Evolutionary conservation across 2,329 filamentous ascomycete genomes (phyloP), one percentile per base, ranked within the genome.

Genomic region (Colletotrichum musicola): DNA sequence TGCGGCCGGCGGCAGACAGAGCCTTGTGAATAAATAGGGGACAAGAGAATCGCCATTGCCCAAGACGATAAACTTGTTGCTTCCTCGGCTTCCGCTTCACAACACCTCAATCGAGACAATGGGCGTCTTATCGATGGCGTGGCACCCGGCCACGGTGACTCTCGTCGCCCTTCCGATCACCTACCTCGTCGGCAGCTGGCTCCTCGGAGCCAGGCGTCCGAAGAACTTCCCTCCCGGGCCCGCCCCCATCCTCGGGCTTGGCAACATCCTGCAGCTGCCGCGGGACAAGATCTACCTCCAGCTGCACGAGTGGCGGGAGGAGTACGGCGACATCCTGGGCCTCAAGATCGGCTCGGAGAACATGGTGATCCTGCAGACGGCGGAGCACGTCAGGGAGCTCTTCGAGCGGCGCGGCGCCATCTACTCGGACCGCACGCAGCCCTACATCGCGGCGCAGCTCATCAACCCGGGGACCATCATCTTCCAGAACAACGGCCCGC

Each of bases 381-480:
- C 74, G 0, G 71, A 75, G 14, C 74, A 77, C 10, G 77, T 78
- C 6, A 74, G 75, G 50, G 79, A 81, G 38, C 72, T 83, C 12
- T 75, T 80, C 20, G 81, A 81, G 27, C 79, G 78, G 64, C 77
- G 77, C 50, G 76, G 78, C 0, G 71, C 60, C 44, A 76, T 79
- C 38, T 83, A 82, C 68, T 80, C 80, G n/a, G 79, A 80, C 2
- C 73, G 81, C 3, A 76, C 80, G 2, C 70, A 74, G 62, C 73
- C 74, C 55, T 73, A 76, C 54, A 72, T 79, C 51, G 64, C 73
- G 14, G 44, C 73, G 9, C 64, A 73, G 4, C 63, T 77, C 40
- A 60, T 77, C 9, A 70, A 75, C 20, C 73, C 74, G 6, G 65
- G 53, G 6, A 42, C 20, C 44, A 7, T 64, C 13, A 16, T 70